These are phyloP conservation scores for Lasiodiplodia sp. DNA, from an alignment of 2,329 filamentous ascomycete genomes.

Conservation along the genomic window DNA sequence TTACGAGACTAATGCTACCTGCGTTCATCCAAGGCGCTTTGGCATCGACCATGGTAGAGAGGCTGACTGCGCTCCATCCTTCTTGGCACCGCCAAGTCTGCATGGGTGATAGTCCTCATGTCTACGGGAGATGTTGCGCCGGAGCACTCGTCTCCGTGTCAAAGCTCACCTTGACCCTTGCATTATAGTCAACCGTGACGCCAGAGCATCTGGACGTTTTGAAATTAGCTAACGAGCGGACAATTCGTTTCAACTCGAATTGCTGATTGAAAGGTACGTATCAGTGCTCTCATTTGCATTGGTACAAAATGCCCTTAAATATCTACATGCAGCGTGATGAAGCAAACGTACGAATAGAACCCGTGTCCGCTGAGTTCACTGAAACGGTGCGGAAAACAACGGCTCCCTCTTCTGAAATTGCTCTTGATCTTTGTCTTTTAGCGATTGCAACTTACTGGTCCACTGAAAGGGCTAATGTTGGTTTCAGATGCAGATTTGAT, in stretches of 20 bases:
- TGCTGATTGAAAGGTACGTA: not conserved
- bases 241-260: not conserved
- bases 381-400: constrained; percentile 9
- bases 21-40: not conserved
- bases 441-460: not conserved
- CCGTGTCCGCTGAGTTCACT: constrained; percentile 11
- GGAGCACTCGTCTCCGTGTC: not conserved
- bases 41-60: not conserved
- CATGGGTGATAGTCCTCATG: not conserved
- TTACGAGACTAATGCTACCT: not conserved
- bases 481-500: not conserved
- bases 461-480: not conserved
- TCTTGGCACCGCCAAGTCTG: not conserved
- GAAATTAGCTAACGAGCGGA: not conserved
- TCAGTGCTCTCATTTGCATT: not conserved
- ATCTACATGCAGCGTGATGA: constrained; percentile 21
- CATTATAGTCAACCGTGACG: not conserved
- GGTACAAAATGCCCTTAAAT: not conserved
- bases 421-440: not conserved
- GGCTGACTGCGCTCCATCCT: not conserved
- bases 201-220: not conserved
- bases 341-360: constrained; percentile 12
- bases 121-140: not conserved
- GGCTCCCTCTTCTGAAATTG: constrained; percentile 2
- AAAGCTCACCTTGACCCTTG: not conserved